Percentiles rank a stretch among this genome's conserved stretches.
These are phyloP conservation scores for Raffaelea albimanens DNA, from an alignment of 2,329 filamentous ascomycete genomes.

Conservation along the genomic window DNA sequence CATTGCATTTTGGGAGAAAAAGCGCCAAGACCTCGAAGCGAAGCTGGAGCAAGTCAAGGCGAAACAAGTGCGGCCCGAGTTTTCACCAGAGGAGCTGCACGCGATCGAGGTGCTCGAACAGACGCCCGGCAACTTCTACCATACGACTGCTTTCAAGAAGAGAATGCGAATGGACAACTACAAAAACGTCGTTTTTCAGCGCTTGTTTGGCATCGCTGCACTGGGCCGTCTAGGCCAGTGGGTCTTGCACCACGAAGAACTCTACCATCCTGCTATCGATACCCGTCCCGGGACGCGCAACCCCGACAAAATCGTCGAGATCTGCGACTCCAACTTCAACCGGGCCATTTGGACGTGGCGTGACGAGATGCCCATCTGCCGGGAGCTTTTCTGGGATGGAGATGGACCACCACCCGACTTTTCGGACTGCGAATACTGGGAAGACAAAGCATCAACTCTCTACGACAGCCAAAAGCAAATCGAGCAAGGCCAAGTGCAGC, in stretches of 20 bases:
- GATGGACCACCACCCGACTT: not conserved
- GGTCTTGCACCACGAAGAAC: constrained; percentile 2
- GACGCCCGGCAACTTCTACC: not conserved
- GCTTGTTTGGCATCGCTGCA: not conserved
- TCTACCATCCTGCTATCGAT: constrained; percentile 3
- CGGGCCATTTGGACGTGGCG: not conserved
- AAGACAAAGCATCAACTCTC: not conserved
- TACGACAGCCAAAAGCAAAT: not conserved
- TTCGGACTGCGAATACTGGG: not conserved
- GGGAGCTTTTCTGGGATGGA: not conserved
- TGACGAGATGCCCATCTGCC: not conserved
- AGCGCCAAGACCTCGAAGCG: not conserved
- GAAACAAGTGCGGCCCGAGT: not conserved
- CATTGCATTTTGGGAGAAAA: not conserved
- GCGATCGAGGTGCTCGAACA: not conserved
- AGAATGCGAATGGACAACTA: not conserved
- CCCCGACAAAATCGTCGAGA: not conserved
- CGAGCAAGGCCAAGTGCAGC: not conserved
- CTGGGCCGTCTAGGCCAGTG: constrained; percentile 1
- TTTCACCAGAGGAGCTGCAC: constrained; percentile 1
- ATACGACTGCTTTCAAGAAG: not conserved
- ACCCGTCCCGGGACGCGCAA: not conserved
- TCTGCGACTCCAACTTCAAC: constrained; percentile 2
- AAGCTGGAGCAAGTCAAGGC: constrained; percentile 1
- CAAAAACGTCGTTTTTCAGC: not conserved